Evolutionary conservation across 805 yeast genomes (phyloP).

Genomic region (Spathaspora passalidarum): DNA sequence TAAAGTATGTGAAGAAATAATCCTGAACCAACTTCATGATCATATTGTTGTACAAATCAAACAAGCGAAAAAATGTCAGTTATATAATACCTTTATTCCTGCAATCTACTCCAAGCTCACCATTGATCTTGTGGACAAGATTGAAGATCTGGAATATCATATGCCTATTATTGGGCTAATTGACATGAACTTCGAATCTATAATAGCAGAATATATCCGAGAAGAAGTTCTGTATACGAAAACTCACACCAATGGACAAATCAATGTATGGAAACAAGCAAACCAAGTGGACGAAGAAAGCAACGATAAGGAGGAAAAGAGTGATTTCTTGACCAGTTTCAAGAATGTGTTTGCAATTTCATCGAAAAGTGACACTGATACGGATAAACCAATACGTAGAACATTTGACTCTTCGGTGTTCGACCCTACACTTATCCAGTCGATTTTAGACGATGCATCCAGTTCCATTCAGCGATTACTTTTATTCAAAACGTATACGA

Average conservation of each 20-base stretch:
- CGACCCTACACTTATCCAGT: constrained; percentile 75
- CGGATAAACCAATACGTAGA: constrained; percentile 4
- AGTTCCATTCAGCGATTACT: constrained; percentile 58
- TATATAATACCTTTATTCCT: constrained; percentile 40
- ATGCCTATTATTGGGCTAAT: constrained; percentile 32
- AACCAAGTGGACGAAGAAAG: constrained; percentile 45
- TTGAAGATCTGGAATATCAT: constrained; percentile 31
- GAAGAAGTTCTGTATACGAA: constrained; percentile 33
- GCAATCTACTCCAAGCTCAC: constrained; percentile 31
- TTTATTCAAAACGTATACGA: constrained; percentile 30
- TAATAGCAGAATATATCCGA: constrained; percentile 36
- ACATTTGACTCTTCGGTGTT: constrained; percentile 67
- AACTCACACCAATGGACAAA: constrained; percentile 18
- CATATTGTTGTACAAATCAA: constrained; percentile 25
- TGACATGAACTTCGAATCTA: constrained; percentile 41
- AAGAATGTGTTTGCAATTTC: constrained; percentile 52
- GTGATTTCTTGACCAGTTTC: constrained; percentile 62
- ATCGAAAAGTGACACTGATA: constrained; percentile 17
- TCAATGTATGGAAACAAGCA: constrained; percentile 43
- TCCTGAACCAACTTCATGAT: constrained; percentile 38
- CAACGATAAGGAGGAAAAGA: constrained; percentile 46
- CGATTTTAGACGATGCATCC: constrained; percentile 67
- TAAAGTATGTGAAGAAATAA: constrained; percentile 46
- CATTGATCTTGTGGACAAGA: constrained; percentile 20
- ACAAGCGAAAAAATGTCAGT: constrained; percentile 21